Evolutionary conservation across 2,329 filamentous ascomycete species (phyloP).

Genomic region (Rutstroemia sydowiana): DNA sequence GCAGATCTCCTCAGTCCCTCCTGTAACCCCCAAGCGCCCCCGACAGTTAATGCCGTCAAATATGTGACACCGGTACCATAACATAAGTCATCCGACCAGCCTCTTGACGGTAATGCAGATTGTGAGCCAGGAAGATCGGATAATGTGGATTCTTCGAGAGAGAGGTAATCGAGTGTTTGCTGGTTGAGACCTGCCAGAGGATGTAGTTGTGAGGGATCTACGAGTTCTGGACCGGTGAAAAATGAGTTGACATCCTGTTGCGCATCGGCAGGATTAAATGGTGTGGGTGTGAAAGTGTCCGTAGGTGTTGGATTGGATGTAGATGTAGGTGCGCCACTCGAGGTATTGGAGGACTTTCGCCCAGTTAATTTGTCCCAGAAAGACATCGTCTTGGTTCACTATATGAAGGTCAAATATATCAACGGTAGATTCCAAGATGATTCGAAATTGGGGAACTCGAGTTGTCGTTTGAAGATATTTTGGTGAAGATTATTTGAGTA

Average conservation of each 20-base stretch:
- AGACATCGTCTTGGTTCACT: constrained; percentile 26
- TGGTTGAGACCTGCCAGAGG: constrained; percentile 89
- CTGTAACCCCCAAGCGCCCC: constrained; percentile 85
- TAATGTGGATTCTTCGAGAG: constrained; percentile 83
- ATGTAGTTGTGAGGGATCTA: constrained; percentile 84
- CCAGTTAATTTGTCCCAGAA: constrained; percentile 34
- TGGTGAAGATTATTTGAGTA: too few species aligned
- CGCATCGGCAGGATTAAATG: constrained; percentile 65
- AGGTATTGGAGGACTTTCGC: constrained; percentile 27
- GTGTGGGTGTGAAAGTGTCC: constrained; percentile 43
- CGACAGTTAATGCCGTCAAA: constrained; percentile 73
- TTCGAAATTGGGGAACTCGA: too few species aligned
- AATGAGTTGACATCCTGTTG: constrained; percentile 86
- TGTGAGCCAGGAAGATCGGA: constrained; percentile 79
- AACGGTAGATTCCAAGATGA: too few species aligned
- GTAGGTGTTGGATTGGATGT: constrained; percentile 18
- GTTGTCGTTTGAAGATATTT: too few species aligned
- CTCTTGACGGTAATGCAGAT: constrained; percentile 85
- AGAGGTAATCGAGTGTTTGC: constrained; percentile 89
- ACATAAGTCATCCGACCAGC: constrained; percentile 96
- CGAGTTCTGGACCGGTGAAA: constrained; percentile 65
- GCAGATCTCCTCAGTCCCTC: constrained; percentile 81
- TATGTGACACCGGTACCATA: constrained; percentile 97
- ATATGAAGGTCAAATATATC: not conserved
- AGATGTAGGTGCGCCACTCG: constrained; percentile 15